A percentile compares a stretch with the other conserved stretches of the same genome.
Evolutionary conservation across 768 basidiomycete genomes (phyloP).

Genomic region (Mycena belliarum): DNA sequence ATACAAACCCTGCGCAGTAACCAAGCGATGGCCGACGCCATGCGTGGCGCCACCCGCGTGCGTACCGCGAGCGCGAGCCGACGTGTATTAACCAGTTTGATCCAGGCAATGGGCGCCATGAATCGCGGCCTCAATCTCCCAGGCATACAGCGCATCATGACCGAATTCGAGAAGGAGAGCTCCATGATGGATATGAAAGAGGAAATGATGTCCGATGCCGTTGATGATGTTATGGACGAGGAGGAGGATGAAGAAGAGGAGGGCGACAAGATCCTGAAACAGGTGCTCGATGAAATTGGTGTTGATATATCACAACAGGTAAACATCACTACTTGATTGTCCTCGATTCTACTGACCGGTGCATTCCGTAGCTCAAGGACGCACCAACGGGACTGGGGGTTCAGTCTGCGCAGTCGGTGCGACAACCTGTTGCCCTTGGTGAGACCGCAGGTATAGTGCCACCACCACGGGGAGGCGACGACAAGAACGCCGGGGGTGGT

Average conservation of each 20-base stretch:
- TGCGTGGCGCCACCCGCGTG: slow-evolving; percentile 96
- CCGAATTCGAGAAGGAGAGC: slow-evolving; percentile 96
- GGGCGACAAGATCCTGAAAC: slow-evolving; percentile 90
- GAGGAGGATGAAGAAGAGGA: slow-evolving; percentile 98
- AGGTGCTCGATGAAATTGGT: slow-evolving; percentile 97
- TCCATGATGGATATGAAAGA: slow-evolving; percentile 99
- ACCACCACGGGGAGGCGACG: slow-evolving; percentile 28
- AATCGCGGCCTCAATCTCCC: slow-evolving; percentile 95
- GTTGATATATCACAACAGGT: slow-evolving; percentile 88
- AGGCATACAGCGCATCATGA: slow-evolving; percentile 94
- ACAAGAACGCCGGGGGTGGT: slow-evolving; percentile 34
- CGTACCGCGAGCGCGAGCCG: slow-evolving; percentile 26
- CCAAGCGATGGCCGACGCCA: slow-evolving; percentile 99
- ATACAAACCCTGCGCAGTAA: slow-evolving; percentile 97
- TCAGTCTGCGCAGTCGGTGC: slow-evolving; percentile 58
- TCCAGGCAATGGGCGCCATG: slow-evolving; percentile 97
- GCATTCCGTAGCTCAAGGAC: slow-evolving; percentile 67
- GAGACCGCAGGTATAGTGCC: slow-evolving; percentile 51
- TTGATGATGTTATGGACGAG: slow-evolving; percentile 96
- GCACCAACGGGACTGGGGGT: slow-evolving; percentile 71
- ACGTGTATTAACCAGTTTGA: not conserved
- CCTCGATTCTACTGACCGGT: slow-evolving; percentile 14
- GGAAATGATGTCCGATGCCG: slow-evolving; percentile 99
- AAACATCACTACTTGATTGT: slow-evolving; percentile 14
- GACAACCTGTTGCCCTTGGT: slow-evolving; percentile 85